Evolutionary conservation across 257 asterid genomes (phyloP), one percentile per base, ranked within the genome.

Genomic region (Plantago major): DNA sequence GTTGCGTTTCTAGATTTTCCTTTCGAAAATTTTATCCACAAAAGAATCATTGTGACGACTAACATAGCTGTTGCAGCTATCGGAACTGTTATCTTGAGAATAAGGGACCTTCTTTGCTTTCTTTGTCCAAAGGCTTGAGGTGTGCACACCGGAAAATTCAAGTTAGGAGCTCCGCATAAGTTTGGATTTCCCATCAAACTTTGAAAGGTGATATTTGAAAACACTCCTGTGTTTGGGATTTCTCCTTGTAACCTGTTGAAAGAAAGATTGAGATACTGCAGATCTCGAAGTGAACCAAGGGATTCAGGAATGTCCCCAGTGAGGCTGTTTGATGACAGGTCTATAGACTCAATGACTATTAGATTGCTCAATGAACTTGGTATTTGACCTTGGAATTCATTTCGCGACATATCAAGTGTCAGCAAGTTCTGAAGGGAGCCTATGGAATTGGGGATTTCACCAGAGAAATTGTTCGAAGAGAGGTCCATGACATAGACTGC

Each of bases 221-320:
- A 73, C 11, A 73, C 73, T 14, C 82, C 82, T 55, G 57, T 42
- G 5, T 52, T 52, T 11, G 76, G 82, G 42, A 76, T 48, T 69
- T 69, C 71, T 38, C 82, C 82, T 16, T 76, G 66, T 55, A 76
- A 58, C 65, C 57, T 66, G 74, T 76, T 76, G 55, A 69, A 76
- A 30, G 79, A 76, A 63, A 66, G 71, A 66, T 76, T 73, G 49
- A 72, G 65, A 57, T 60, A 69, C 63, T 55, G 48, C 67, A 76
- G 78, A 51, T 76, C 73, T 51, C 22, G 55, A 57, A 76, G 71
- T 58, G 69, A 69, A 42, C 71, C 76, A 37, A 76, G 75, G 51
- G 76, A 69, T 19, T 70, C 52, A 3, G 78, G 82, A 60, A 76
- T 76, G 28, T 49, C 26, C 46, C 81, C 78, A 19, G 70, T 60